These are phyloP conservation scores for Naganishia onofrii DNA, from an alignment of 768 basidiomycete species.

Conservation along the genomic window DNA sequence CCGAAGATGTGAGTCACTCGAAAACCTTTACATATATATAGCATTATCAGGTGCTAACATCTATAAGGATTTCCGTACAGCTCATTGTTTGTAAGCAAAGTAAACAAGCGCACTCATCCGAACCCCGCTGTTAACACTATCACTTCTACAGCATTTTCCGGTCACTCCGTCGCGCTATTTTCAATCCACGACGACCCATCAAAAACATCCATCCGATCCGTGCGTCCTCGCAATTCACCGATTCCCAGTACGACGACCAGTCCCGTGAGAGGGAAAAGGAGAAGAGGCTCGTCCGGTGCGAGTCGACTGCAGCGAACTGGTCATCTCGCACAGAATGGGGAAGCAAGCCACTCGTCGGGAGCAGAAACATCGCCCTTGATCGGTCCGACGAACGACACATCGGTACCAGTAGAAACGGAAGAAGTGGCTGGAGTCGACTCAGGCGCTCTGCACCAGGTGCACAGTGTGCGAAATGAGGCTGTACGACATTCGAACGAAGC, in stretches of 20 bases:
- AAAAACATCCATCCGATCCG: constrained; percentile 16
- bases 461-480: not conserved
- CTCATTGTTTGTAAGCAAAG: constrained; percentile 31
- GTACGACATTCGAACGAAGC: not conserved
- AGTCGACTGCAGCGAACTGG: constrained; percentile 1
- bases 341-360: not conserved
- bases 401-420: no score
- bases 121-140: no score
- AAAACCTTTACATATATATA: not conserved
- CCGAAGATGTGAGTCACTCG: constrained; percentile 43
- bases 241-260: not conserved
- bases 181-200: constrained; percentile 45
- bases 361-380: not conserved
- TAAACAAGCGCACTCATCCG: no score
- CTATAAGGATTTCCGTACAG: not conserved
- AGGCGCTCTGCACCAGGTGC: no score
- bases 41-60: not conserved
- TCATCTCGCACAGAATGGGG: not conserved
- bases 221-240: constrained; percentile 10
- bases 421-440: no score
- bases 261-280: not conserved
- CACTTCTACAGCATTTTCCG: constrained; percentile 25
- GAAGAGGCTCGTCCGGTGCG: constrained; percentile 14
- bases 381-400: not conserved
- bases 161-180: constrained; percentile 37